These are phyloP conservation scores for Ophiostoma ulmi DNA, from an alignment of 2,329 filamentous ascomycete genomes.

Conservation along the genomic window DNA sequence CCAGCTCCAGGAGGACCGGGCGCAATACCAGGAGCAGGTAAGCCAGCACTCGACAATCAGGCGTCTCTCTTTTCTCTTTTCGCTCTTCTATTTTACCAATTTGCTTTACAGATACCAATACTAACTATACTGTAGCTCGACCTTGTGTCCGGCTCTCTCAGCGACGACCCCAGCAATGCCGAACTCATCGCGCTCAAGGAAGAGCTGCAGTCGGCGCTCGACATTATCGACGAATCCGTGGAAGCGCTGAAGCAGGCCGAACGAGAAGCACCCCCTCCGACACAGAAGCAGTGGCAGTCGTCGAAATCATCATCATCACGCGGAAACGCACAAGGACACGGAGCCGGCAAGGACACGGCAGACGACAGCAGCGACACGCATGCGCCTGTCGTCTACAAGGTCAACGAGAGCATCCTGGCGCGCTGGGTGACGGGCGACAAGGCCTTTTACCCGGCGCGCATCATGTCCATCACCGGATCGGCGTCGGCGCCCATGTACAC, in stretches of 20 bases:
- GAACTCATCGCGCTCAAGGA: slow-evolving; percentile 72
- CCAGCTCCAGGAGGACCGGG: slow-evolving; percentile 48
- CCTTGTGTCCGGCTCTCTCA: slow-evolving; percentile 67
- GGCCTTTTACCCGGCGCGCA: slow-evolving; percentile 83
- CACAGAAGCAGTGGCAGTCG: slow-evolving; percentile 34
- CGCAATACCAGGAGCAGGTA: slow-evolving; percentile 55
- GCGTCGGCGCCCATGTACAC: slow-evolving; percentile 87
- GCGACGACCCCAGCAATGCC: slow-evolving; percentile 72
- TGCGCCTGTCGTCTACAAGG: slow-evolving; percentile 58
- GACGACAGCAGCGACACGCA: slow-evolving; percentile 31
- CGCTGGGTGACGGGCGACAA: slow-evolving; percentile 89
- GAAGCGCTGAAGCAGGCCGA: slow-evolving; percentile 65
- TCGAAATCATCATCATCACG: slow-evolving; percentile 32
- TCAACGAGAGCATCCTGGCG: slow-evolving; percentile 85
- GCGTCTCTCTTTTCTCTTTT: not conserved
- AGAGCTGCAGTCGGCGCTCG: slow-evolving; percentile 78
- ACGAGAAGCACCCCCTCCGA: slow-evolving; percentile 34
- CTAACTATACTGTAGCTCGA: slow-evolving; percentile 55
- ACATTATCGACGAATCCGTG: slow-evolving; percentile 72
- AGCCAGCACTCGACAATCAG: slow-evolving; percentile 23
- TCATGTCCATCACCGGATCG: slow-evolving; percentile 89
- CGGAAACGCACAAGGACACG: too few relatives aligned
- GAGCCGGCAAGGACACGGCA: not conserved
- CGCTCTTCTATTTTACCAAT: too few relatives aligned
- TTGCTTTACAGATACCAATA: too few relatives aligned